Evolutionary conservation across 768 basidiomycete species (phyloP).

Genomic region (Strobilomyces confusus): DNA sequence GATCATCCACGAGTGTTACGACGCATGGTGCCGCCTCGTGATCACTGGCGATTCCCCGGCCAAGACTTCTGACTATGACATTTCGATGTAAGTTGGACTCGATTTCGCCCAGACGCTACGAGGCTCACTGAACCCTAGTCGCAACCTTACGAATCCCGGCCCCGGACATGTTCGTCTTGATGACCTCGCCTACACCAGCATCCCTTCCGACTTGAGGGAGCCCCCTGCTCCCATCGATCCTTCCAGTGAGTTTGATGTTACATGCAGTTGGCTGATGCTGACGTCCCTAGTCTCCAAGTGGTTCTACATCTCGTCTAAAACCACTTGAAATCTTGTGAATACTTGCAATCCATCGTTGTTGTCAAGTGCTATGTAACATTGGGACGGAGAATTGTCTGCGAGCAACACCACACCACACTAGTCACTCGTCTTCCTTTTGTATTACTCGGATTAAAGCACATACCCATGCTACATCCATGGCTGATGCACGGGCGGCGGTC

Average conservation of each 20-base stretch:
- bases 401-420: no score
- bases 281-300: conserved; percentile 70
- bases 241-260: conserved; percentile 57
- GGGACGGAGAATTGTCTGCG: no score
- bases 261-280: neutral
- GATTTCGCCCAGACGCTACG: neutral
- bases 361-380: no score
- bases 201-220: conserved; percentile 79
- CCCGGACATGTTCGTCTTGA: conserved; percentile 61
- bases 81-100: conserved; percentile 72
- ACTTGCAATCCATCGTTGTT: no score
- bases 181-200: conserved; percentile 56
- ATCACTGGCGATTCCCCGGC: conserved; percentile 65
- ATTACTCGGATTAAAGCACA: no score
- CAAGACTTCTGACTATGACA: conserved; percentile 68
- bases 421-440: no score
- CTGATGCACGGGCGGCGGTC: no score
- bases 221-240: conserved; percentile 88
- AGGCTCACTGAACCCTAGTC: conserved; percentile 42
- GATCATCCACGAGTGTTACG: conserved; percentile 98
- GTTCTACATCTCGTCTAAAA: conserved; percentile 90
- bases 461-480: no score
- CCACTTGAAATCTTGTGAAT: neutral
- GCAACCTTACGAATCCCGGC: conserved; percentile 72
- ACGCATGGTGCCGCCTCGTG: conserved; percentile 62